phyloP scores from a whole-genome alignment of 371 early-diverging fungal species.

The Circinella minor region DNA sequence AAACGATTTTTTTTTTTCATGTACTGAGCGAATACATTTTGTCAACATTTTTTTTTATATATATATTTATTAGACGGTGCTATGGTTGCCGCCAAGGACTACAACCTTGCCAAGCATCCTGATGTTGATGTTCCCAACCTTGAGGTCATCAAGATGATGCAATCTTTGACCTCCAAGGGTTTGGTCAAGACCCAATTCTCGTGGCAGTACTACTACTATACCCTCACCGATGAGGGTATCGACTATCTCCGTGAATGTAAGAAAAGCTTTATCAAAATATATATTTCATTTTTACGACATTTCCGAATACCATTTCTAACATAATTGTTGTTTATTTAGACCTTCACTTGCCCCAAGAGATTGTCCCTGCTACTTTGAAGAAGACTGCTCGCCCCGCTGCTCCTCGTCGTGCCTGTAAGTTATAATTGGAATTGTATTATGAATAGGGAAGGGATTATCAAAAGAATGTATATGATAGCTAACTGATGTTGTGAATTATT shows the following conservation, averaged over 20 bases:
- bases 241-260: constrained; percentile 94
- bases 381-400: constrained; percentile 83
- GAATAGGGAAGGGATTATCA: no score
- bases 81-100: constrained; percentile 98
- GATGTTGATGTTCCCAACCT: constrained; percentile 97
- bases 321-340: constrained; percentile 30
- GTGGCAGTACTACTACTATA: constrained; percentile 99
- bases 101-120: constrained; percentile 92
- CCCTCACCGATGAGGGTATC: constrained; percentile 97
- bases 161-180: constrained; percentile 95
- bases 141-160: constrained; percentile 98
- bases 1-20: no score
- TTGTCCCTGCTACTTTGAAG: constrained; percentile 97
- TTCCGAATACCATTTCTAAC: neutral
- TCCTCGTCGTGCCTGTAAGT: constrained; percentile 70
- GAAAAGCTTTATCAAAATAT: neutral
- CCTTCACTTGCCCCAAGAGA: constrained; percentile 96
- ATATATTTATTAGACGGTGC: constrained; percentile 81
- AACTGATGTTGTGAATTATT: neutral
- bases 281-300: neutral
- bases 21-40: neutral
- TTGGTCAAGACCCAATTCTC: constrained; percentile 97
- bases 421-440: no score
- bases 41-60: neutral
- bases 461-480: no score